Base-by-base conservation (phyloP, 768 basidiomycete genomes). In the Serpula lacrymans region DNA sequence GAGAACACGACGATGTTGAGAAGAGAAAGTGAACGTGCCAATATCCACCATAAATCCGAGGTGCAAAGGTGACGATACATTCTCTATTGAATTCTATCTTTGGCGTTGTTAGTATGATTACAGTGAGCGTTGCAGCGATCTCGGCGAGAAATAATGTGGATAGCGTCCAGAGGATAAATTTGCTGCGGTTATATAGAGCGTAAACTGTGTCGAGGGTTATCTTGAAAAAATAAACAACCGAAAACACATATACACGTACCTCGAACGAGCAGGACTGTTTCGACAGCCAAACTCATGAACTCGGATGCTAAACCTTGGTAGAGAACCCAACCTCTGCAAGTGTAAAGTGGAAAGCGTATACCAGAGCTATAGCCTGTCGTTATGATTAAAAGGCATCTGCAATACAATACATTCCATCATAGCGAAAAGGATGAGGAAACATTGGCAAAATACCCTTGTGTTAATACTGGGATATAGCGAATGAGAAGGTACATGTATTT, bases 401-500 rank as follows among this genome's bases (percentile, higher is more conserved):
- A n/a, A n/a, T n/a, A n/a, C n/a, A n/a, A n/a, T n/a, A n/a, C n/a
- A n/a, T n/a, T n/a, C n/a, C n/a, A n/a, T n/a, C n/a, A n/a, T n/a
- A n/a, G n/a, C n/a, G n/a, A n/a, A n/a, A n/a, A n/a, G 12, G 40
- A 29, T 28, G 12, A 13, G 8, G 24, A 14, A 37, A 21, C 14
- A 22, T 16, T 13, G 30, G 10, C 33, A 14, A 53, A 58, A 5
- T 39, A 61, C 61, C 62, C 43, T 33, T 59, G 55, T 14, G 50
- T 49, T 9, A 46, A 41, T 24, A 62, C 31, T 2, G 58, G 51
- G 36, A 62, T 59, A 34, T 64, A 64, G 13, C 62, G 53, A 26
- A 53, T 55, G 40, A 55, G 56, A 12, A 59, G 40, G 38, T 52
- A 63, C 24, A 57, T 53, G 56, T 57, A 59, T 45, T 60, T 63